Evolutionary conservation across 345 rosid species (phyloP).

Genomic region (Euclidium syriacum): DNA sequence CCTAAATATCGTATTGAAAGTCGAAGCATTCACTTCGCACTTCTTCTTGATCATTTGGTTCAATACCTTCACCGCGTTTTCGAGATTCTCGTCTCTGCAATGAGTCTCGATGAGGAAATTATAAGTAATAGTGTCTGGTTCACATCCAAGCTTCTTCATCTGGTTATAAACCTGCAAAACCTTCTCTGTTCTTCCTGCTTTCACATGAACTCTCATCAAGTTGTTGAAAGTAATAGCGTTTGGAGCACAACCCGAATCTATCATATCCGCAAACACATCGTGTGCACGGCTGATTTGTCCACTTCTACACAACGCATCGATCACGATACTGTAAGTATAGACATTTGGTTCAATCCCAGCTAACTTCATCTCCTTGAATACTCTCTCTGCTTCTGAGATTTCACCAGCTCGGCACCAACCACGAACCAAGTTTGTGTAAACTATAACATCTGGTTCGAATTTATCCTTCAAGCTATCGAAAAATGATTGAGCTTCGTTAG

Average conservation of each 20-base stretch:
- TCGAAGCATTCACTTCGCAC: conserved; percentile 57
- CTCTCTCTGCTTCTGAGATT: conserved; percentile 62
- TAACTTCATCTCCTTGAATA: conserved; percentile 71
- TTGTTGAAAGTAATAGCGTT: conserved; percentile 80
- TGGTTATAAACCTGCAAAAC: conserved; percentile 91
- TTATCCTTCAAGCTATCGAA: conserved; percentile 56
- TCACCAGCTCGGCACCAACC: conserved; percentile 89
- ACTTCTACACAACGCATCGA: conserved; percentile 77
- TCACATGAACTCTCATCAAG: conserved; percentile 85
- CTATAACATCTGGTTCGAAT: conserved; percentile 69
- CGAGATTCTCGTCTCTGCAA: conserved; percentile 68
- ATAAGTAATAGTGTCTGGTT: conserved; percentile 57
- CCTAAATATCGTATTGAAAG: conserved; percentile 72
- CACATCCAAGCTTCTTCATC: conserved; percentile 73
- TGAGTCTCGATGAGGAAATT: conserved; percentile 72
- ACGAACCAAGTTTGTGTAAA: conserved; percentile 69
- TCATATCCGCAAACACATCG: conserved; percentile 88
- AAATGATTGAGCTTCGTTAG: conserved; percentile 73
- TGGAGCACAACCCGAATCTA: conserved; percentile 63
- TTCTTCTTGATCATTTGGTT: conserved; percentile 55
- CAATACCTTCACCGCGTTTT: conserved; percentile 63
- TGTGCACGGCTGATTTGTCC: conserved; percentile 82
- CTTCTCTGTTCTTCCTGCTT: conserved; percentile 81
- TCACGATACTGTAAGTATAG: conserved; percentile 73
- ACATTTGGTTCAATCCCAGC: conserved; percentile 79